A percentile compares a stretch with the other conserved stretches of the same genome.
phyloP scores from a whole-genome alignment of 2,329 filamentous ascomycete genomes.

The Penicillium sp. region DNA sequence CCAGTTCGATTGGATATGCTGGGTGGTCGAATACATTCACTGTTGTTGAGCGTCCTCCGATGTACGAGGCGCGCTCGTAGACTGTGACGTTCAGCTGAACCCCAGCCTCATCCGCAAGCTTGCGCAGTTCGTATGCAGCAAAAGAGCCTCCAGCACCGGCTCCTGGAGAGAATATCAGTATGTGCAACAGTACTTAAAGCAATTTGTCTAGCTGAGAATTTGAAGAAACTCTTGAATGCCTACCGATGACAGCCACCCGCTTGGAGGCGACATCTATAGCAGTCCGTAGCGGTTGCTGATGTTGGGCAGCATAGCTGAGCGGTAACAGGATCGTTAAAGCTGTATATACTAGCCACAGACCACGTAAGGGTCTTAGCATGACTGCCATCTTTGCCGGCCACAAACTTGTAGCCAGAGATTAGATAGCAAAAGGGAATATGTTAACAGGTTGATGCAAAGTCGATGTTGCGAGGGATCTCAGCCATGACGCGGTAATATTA shows the following conservation, averaged over 20 bases:
- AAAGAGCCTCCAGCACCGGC: constrained; percentile 89
- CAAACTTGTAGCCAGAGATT: not conserved
- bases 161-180: constrained; percentile 58
- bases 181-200: not conserved
- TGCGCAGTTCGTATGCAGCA: constrained; percentile 78
- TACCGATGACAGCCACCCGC: constrained; percentile 47
- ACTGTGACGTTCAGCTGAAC: constrained; percentile 79
- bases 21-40: constrained; percentile 76
- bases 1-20: constrained; percentile 76
- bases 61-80: constrained; percentile 77
- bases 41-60: constrained; percentile 88
- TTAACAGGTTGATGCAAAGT: not conserved
- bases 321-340: constrained; percentile 25
- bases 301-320: constrained; percentile 29
- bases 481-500: constrained; percentile 20
- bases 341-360: constrained; percentile 22
- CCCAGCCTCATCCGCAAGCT: constrained; percentile 68
- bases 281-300: constrained; percentile 27
- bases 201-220: not conserved
- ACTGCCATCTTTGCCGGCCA: constrained; percentile 9
- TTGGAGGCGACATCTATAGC: constrained; percentile 31
- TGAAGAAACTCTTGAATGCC: constrained; percentile 10
- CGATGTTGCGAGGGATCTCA: constrained; percentile 15
- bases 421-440: not conserved
- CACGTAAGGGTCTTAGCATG: not conserved